These are phyloP conservation scores for Monosporozyma servazzii DNA, from an alignment of 805 yeast genomes.

Conservation along the genomic window DNA sequence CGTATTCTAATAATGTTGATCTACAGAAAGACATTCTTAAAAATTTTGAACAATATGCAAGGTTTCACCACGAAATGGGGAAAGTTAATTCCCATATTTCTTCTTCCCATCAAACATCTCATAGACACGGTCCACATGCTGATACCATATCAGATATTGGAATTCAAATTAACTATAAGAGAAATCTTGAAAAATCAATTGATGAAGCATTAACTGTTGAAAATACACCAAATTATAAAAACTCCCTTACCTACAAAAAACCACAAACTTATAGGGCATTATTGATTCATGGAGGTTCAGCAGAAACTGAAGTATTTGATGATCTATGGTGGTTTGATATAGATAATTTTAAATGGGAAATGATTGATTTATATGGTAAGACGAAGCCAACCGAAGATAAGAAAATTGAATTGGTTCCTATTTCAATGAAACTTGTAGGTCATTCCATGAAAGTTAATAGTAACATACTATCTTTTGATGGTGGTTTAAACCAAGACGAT, in stretches of 20 bases:
- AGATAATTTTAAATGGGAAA: conserved; percentile 35
- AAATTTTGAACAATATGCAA: conserved; percentile 6
- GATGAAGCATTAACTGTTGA: not conserved
- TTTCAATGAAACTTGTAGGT: conserved; percentile 20
- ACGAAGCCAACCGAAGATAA: conserved; percentile 6
- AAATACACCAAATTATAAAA: not conserved
- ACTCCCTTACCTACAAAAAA: not conserved
- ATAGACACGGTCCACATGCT: not conserved
- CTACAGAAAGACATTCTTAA: conserved; percentile 6
- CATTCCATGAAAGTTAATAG: conserved; percentile 21
- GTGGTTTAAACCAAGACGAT: conserved; percentile 26
- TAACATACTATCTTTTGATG: conserved; percentile 17
- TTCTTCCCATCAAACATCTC: not conserved
- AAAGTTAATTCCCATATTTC: not conserved
- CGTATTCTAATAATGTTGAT: conserved; percentile 3
- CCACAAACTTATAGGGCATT: conserved; percentile 5
- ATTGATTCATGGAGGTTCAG: conserved; percentile 34
- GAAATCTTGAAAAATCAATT: not conserved
- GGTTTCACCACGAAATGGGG: not conserved
- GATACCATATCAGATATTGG: not conserved
- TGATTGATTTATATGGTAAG: conserved; percentile 9
- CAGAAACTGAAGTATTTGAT: conserved; percentile 30
- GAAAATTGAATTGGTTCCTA: conserved; percentile 6
- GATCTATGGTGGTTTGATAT: conserved; percentile 46
- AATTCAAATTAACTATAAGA: not conserved